Evolutionary conservation across 2,329 filamentous ascomycete species (phyloP).

Genomic region (Cladosporium sphaerospermum): DNA sequence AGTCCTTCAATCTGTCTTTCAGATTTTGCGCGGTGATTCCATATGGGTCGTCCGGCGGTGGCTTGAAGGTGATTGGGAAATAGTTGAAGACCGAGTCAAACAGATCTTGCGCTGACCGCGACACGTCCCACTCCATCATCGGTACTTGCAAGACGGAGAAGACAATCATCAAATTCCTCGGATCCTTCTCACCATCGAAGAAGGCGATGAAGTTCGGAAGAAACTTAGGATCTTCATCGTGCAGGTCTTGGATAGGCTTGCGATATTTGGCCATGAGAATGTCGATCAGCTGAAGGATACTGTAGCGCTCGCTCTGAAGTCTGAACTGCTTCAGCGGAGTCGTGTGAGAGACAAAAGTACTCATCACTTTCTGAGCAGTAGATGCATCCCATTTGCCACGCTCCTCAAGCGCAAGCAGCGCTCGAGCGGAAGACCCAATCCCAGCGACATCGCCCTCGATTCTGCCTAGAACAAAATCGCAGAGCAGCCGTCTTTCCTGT

Average conservation of each 20-base stretch:
- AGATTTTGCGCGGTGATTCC: slow-evolving; percentile 63
- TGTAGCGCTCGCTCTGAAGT: slow-evolving; percentile 54
- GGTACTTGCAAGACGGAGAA: slow-evolving; percentile 62
- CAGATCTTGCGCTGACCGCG: slow-evolving; percentile 52
- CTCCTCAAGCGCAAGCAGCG: slow-evolving; percentile 53
- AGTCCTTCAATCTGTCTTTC: slow-evolving; percentile 58
- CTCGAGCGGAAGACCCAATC: slow-evolving; percentile 53
- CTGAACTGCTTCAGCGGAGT: slow-evolving; percentile 57
- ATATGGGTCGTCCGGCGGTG: slow-evolving; percentile 63
- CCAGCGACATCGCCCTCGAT: slow-evolving; percentile 51
- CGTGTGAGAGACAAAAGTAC: slow-evolving; percentile 45
- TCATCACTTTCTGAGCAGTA: slow-evolving; percentile 48
- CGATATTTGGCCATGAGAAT: slow-evolving; percentile 57
- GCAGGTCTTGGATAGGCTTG: slow-evolving; percentile 49
- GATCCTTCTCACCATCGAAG: slow-evolving; percentile 63
- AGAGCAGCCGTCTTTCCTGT: slow-evolving; percentile 56
- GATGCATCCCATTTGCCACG: slow-evolving; percentile 55
- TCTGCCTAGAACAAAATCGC: slow-evolving; percentile 58
- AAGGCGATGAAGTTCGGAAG: slow-evolving; percentile 57
- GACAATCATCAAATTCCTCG: slow-evolving; percentile 63
- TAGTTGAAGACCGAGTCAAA: slow-evolving; percentile 68
- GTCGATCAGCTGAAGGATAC: slow-evolving; percentile 57
- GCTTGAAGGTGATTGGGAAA: slow-evolving; percentile 65
- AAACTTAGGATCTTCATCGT: slow-evolving; percentile 49
- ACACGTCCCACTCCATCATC: slow-evolving; percentile 62